Evolutionary conservation across 140 eudicot species (phyloP).

Genomic region (Cichorium intybus): DNA sequence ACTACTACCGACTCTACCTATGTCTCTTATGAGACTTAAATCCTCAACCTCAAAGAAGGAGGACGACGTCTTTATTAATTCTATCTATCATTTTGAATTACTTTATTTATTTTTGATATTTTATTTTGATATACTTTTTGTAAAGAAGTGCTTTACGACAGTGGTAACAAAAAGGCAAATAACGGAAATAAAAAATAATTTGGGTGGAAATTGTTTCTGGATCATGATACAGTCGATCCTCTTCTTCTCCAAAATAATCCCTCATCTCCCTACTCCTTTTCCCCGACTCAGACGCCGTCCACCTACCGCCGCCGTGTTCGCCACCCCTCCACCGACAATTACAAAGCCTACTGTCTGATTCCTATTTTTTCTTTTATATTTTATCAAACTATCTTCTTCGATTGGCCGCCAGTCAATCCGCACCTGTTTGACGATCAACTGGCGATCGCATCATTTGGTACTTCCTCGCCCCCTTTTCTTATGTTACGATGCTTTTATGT

Average conservation of each 20-base stretch:
- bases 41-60: no score
- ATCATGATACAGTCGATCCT: conserved; percentile 34
- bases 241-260: conserved; percentile 34
- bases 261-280: conserved; percentile 10
- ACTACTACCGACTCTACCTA: no score
- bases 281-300: conserved; percentile 16
- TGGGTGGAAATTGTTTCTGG: conserved; percentile 34
- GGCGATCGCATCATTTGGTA: conserved; percentile 37
- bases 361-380: not conserved
- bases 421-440: conserved; percentile 14
- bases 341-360: not conserved
- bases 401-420: conserved; percentile 26
- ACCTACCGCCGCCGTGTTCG: conserved; percentile 33
- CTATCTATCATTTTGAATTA: no score
- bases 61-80: no score
- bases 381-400: conserved; percentile 11
- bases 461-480: conserved; percentile 5
- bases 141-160: conserved; percentile 26
- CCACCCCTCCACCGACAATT: conserved; percentile 15
- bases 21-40: no score
- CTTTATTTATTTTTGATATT: no score
- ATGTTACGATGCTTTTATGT: conserved; percentile 1
- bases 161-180: conserved; percentile 30
- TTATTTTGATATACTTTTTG: no score
- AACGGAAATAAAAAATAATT: conserved; percentile 29